Evolutionary conservation across 2,329 filamentous ascomycete genomes (phyloP).

Genomic region (Aspergillus spinulosporus): DNA sequence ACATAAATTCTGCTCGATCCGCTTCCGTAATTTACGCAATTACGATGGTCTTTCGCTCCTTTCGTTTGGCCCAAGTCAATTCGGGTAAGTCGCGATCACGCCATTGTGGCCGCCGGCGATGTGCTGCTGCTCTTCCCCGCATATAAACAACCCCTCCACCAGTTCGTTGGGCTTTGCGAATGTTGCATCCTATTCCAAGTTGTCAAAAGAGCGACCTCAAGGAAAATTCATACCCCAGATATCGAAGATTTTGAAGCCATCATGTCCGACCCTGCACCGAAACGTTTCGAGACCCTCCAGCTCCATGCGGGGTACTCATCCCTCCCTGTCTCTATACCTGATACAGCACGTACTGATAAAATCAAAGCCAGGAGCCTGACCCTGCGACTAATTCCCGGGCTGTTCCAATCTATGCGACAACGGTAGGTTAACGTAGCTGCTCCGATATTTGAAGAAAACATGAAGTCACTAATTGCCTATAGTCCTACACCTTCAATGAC

Average conservation of each 20-base stretch:
- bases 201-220: not conserved
- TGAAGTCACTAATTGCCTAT: not conserved
- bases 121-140: slow-evolving; percentile 3
- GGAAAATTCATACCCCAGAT: not conserved
- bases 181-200: not conserved
- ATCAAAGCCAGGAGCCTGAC: slow-evolving; percentile 72
- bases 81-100: slow-evolving; percentile 12
- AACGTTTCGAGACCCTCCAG: slow-evolving; percentile 79
- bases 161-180: not conserved
- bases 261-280: slow-evolving; percentile 40
- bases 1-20: not conserved
- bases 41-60: not conserved
- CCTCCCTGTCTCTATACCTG: not conserved
- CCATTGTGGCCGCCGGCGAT: slow-evolving; percentile 6
- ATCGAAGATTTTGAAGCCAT: slow-evolving; percentile 2
- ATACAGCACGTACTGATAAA: slow-evolving; percentile 12
- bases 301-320: slow-evolving; percentile 73
- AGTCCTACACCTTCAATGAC: slow-evolving; percentile 94
- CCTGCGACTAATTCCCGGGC: slow-evolving; percentile 80
- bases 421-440: slow-evolving; percentile 46
- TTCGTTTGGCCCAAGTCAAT: slow-evolving; percentile 2
- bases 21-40: not conserved
- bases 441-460: not conserved
- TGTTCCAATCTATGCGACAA: slow-evolving; percentile 93
- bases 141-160: slow-evolving; percentile 8